A percentile compares a stretch with the other conserved stretches of the same genome.
phyloP scores from a whole-genome alignment of 345 rosid species.

The Acer campestre region DNA sequence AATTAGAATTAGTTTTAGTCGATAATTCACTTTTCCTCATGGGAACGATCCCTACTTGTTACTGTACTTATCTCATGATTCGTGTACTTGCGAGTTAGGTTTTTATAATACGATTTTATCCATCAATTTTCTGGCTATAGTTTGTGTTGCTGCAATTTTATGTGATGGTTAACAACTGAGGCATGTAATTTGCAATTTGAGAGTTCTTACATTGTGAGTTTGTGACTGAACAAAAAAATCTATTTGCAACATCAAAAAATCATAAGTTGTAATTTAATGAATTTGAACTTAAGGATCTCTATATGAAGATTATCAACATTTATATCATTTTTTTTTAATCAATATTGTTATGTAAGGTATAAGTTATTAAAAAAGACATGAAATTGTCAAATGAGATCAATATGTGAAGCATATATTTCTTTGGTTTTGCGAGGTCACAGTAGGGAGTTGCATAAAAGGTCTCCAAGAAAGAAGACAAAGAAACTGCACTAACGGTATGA shows the following conservation, averaged over 20 bases:
- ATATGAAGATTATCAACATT: background rate
- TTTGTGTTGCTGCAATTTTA: background rate
- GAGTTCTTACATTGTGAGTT: background rate
- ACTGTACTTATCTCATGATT: too few species aligned
- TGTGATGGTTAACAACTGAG: background rate
- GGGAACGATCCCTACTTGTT: too few species aligned
- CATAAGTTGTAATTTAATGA: background rate
- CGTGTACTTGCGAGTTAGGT: too few species aligned
- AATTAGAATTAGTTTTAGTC: too few species aligned
- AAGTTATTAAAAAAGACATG: background rate
- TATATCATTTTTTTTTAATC: background rate
- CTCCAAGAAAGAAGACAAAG: slow-evolving; percentile 67
- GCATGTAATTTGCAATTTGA: background rate
- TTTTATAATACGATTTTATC: too few species aligned
- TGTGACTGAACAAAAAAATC: background rate
- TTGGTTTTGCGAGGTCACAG: slow-evolving; percentile 47
- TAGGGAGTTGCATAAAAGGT: slow-evolving; percentile 93
- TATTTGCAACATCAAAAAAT: background rate
- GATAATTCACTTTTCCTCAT: too few species aligned
- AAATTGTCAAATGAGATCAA: slow-evolving; percentile 1
- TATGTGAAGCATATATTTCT: slow-evolving; percentile 12
- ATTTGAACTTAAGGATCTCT: background rate
- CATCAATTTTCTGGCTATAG: background rate
- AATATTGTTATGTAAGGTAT: background rate
- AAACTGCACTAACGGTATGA: slow-evolving; percentile 64